A percentile compares a stretch with the other conserved stretches of the same genome.
Conservation (phyloP, 2,329 filamentous ascomycete genomes). For the Helotiales sp. region DNA sequence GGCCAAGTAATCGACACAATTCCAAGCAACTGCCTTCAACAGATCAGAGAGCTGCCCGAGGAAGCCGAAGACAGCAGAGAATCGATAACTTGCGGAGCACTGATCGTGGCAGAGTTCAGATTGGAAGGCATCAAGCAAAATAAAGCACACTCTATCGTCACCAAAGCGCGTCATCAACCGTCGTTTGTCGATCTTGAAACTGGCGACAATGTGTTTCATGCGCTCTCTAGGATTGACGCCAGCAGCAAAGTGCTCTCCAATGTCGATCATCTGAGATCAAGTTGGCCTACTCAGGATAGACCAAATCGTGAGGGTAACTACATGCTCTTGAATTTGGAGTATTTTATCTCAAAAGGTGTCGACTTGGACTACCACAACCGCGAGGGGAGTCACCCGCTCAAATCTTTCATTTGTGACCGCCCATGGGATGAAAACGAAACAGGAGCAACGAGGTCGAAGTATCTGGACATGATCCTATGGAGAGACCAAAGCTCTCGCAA, state of each 20-base stretch:
- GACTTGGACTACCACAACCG: constrained; percentile 16
- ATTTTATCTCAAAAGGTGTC: constrained; percentile 13
- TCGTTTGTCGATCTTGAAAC: constrained; percentile 13
- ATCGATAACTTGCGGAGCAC: background rate
- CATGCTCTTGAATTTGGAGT: constrained; percentile 2
- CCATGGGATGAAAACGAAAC: constrained; percentile 13
- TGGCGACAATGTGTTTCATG: constrained; percentile 21
- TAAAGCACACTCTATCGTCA: constrained; percentile 13
- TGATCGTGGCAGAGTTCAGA: background rate
- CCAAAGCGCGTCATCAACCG: constrained; percentile 7
- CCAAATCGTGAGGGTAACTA: constrained; percentile 6
- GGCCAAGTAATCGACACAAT: constrained; percentile 23
- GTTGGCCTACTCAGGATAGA: background rate
- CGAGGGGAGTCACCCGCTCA: background rate
- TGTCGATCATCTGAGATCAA: background rate
- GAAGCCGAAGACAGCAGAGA: background rate
- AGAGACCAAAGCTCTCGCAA: constrained; percentile 7
- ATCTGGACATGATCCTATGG: constrained; percentile 20
- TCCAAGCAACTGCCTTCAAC: background rate
- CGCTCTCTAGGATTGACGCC: constrained; percentile 15
- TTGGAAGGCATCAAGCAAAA: constrained; percentile 11
- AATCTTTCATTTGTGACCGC: constrained; percentile 6
- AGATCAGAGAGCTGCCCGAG: background rate
- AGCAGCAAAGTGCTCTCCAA: background rate
- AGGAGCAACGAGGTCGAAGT: constrained; percentile 26